Conservation (phyloP, 768 basidiomycete genomes). For the Macrolepiota albuminosa region DNA sequence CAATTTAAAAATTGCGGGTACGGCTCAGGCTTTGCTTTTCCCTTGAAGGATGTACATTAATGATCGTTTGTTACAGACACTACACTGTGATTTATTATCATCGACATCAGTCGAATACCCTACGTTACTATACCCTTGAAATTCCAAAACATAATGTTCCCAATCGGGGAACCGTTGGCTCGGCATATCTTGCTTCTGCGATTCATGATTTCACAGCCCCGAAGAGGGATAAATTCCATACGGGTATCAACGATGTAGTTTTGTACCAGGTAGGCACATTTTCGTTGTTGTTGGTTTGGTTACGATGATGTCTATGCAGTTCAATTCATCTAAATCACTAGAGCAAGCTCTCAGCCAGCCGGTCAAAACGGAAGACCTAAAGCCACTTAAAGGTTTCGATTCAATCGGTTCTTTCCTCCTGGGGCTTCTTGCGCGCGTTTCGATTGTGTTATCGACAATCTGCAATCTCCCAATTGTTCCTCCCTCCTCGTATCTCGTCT, state of each 20-base stretch:
- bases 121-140: constrained; percentile 63
- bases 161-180: constrained; percentile 9
- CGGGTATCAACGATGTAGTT: constrained; percentile 29
- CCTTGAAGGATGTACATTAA: not conserved
- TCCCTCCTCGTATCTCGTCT: constrained; percentile 11
- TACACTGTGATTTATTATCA: constrained; percentile 43
- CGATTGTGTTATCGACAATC: constrained; percentile 8
- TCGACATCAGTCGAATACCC: constrained; percentile 46
- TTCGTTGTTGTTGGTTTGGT: not conserved
- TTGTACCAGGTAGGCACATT: constrained; percentile 36
- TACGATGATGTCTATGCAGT: constrained; percentile 21
- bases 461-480: constrained; percentile 18
- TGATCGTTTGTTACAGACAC: constrained; percentile 11
- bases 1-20: constrained; percentile 13
- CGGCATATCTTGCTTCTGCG: constrained; percentile 24
- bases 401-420: constrained; percentile 3
- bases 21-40: not conserved
- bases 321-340: constrained; percentile 35
- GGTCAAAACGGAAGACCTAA: not conserved
- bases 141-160: constrained; percentile 24
- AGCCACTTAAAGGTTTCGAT: not conserved
- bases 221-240: constrained; percentile 9
- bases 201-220: constrained; percentile 34
- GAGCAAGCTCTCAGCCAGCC: constrained; percentile 6
- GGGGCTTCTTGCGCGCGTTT: constrained; percentile 1